A percentile compares a stretch with the other conserved stretches of the same genome.
Conservation (phyloP, 768 basidiomycete genomes). For the Tremella mesenterica region DNA sequence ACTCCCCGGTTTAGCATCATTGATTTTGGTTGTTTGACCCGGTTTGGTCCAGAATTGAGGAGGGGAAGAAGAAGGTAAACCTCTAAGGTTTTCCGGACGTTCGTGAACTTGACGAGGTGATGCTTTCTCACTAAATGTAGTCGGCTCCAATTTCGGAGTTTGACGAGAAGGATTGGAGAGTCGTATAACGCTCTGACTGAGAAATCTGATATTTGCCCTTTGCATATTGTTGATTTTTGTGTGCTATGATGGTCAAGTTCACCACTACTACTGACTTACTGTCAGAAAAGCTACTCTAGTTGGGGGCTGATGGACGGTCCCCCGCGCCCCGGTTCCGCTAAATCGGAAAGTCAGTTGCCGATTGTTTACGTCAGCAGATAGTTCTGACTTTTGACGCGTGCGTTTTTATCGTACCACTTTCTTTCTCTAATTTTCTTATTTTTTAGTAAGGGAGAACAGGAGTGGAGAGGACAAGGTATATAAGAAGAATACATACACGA, state of each 20-base stretch:
- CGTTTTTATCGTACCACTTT: background rate
- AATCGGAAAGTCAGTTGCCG: background rate
- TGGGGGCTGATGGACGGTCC: too few relatives aligned
- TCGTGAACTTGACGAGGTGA: slow-evolving; percentile 25
- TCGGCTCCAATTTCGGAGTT: slow-evolving; percentile 13
- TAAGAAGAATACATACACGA: background rate
- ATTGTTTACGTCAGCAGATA: background rate
- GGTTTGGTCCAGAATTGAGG: slow-evolving; percentile 5
- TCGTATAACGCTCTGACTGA: too few relatives aligned
- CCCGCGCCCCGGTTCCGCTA: background rate
- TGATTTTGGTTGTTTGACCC: background rate
- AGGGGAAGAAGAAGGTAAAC: slow-evolving; percentile 13
- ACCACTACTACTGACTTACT: too few relatives aligned
- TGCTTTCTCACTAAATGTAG: slow-evolving; percentile 29
- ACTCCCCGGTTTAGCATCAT: background rate
- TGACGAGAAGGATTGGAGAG: background rate
- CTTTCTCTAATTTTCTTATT: background rate
- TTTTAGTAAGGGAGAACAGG: background rate
- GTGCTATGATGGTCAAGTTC: too few relatives aligned
- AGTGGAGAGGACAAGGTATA: background rate
- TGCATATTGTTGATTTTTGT: too few relatives aligned
- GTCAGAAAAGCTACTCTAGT: too few relatives aligned
- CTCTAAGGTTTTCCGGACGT: slow-evolving; percentile 23
- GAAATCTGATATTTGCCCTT: too few relatives aligned
- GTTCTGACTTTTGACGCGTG: background rate